These are phyloP conservation scores for Colletotrichum liaoningense DNA, from an alignment of 2,329 filamentous ascomycete species.

Conservation along the genomic window DNA sequence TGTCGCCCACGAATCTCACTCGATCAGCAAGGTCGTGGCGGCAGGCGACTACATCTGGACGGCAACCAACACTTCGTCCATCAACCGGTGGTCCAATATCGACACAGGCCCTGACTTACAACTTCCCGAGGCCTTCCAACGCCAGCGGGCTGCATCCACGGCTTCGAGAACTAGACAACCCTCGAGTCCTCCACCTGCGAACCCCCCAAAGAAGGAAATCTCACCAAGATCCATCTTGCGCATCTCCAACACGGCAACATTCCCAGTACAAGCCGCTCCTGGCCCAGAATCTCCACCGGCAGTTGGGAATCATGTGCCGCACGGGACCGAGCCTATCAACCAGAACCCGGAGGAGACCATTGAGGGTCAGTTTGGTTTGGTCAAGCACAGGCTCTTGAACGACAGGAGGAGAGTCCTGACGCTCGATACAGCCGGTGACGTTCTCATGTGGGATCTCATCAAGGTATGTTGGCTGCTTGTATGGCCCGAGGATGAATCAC, in stretches of 20 bases:
- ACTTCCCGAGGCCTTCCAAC: slow-evolving; percentile 65
- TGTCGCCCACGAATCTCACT: slow-evolving; percentile 92
- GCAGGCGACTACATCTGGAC: slow-evolving; percentile 88
- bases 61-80: slow-evolving; percentile 88
- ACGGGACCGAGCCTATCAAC: slow-evolving; percentile 68
- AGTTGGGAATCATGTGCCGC: slow-evolving; percentile 21
- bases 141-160: slow-evolving; percentile 59
- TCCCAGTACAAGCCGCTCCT: slow-evolving; percentile 68
- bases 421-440: slow-evolving; percentile 93
- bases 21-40: slow-evolving; percentile 75
- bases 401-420: slow-evolving; percentile 91
- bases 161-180: slow-evolving; percentile 39
- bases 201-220: slow-evolving; percentile 71
- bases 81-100: slow-evolving; percentile 91
- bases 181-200: slow-evolving; percentile 46
- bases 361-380: slow-evolving; percentile 93
- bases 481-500: neutral
- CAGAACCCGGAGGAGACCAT: slow-evolving; percentile 82
- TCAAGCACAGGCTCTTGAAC: slow-evolving; percentile 93
- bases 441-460: slow-evolving; percentile 93
- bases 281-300: slow-evolving; percentile 64
- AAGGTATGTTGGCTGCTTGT: slow-evolving; percentile 63
- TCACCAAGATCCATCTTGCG: slow-evolving; percentile 82
- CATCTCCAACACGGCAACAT: slow-evolving; percentile 85
- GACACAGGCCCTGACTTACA: slow-evolving; percentile 81